phyloP scores from a whole-genome alignment of 140 eudicot species.

The Stevia rebaudiana region DNA sequence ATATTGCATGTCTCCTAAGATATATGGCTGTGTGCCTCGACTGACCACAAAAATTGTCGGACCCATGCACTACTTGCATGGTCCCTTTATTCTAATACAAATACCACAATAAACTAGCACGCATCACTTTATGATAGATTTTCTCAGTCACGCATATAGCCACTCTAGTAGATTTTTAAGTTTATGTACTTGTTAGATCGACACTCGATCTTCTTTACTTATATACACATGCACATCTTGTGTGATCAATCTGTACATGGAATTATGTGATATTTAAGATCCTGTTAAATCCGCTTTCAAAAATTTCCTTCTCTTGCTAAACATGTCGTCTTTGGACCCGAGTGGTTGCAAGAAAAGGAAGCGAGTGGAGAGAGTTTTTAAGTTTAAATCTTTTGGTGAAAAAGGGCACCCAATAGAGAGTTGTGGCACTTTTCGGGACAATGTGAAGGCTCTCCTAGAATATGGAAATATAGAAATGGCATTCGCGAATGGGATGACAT shows the following conservation, averaged over 20 bases:
- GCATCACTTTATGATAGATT: constrained; percentile 42
- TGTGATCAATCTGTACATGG: constrained; percentile 48
- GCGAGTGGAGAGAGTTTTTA: constrained; percentile 71
- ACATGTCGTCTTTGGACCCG: constrained; percentile 64
- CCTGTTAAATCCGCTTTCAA: constrained; percentile 25
- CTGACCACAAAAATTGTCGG: constrained; percentile 73
- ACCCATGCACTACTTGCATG: constrained; percentile 39
- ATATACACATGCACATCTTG: constrained; percentile 44
- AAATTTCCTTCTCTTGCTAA: constrained; percentile 21
- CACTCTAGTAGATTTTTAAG: constrained; percentile 11
- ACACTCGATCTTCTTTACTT: constrained; percentile 17
- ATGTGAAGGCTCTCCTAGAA: constrained; percentile 67
- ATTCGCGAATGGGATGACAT: constrained; percentile 45
- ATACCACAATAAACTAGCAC: constrained; percentile 32
- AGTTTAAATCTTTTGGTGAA: constrained; percentile 74
- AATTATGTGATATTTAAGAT: constrained; percentile 20
- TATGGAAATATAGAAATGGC: constrained; percentile 62
- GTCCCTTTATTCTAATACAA: constrained; percentile 28
- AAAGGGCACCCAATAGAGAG: constrained; percentile 74
- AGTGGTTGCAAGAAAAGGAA: constrained; percentile 75
- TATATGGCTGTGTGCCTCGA: constrained; percentile 39
- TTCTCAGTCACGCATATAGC: constrained; percentile 57
- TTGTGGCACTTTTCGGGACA: constrained; percentile 57
- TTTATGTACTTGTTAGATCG: not conserved
- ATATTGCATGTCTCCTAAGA: constrained; percentile 42